A percentile compares a stretch with the other conserved stretches of the same genome.
Evolutionary conservation across 768 basidiomycete species (phyloP).

Genomic region (Suillus luteus): DNA sequence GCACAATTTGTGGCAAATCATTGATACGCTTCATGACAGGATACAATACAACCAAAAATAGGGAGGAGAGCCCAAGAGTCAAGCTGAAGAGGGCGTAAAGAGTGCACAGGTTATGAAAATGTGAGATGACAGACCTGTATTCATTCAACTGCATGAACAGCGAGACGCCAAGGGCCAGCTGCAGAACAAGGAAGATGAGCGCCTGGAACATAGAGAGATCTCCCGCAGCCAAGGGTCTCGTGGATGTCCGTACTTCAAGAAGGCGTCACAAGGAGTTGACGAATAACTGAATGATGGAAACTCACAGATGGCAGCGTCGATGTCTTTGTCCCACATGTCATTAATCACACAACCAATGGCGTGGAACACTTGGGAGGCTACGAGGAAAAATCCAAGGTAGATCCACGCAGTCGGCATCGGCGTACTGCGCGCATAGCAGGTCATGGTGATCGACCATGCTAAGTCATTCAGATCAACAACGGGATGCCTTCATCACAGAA

Average conservation of each 20-base stretch:
- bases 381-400: conserved; percentile 1
- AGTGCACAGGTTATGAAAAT: too few species aligned
- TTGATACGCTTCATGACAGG: conserved; percentile 31
- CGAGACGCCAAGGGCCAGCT: background rate
- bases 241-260: background rate
- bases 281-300: background rate
- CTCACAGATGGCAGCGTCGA: background rate
- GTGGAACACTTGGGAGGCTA: background rate
- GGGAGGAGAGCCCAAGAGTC: background rate
- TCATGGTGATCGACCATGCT: conserved; percentile 4
- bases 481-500: background rate
- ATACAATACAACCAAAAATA: conserved; percentile 18
- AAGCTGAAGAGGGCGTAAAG: conserved; percentile 2
- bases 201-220: background rate
- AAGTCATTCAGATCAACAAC: background rate
- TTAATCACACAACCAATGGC: background rate
- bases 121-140: background rate
- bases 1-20: conserved; percentile 32
- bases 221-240: background rate
- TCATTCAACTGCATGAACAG: background rate
- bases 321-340: conserved; percentile 2
- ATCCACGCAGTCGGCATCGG: background rate
- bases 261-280: background rate
- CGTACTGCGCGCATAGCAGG: background rate
- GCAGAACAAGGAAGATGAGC: background rate